Percentiles rank a stretch among this genome's conserved stretches.
phyloP scores from a whole-genome alignment of 2,329 filamentous ascomycete genomes.

The Pseudophaeomoniella oleicola region DNA sequence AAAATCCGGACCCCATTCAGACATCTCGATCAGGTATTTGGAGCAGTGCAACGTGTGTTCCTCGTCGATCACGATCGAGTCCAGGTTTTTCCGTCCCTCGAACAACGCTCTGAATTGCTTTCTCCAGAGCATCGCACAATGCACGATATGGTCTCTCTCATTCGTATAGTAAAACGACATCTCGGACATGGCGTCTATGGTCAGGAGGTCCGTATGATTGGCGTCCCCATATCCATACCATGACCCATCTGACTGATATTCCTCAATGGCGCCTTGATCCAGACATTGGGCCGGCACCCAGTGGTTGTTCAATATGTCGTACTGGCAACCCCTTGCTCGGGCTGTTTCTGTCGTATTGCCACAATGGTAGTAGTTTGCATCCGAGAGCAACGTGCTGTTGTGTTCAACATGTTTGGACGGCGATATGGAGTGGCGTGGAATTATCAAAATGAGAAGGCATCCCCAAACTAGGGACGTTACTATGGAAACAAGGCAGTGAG shows the following conservation, averaged over 20 bases:
- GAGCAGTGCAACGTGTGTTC: slow-evolving; percentile 2
- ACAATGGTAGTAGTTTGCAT: not conserved
- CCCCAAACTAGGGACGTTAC: not conserved
- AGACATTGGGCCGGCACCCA: not conserved
- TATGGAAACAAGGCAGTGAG: not conserved
- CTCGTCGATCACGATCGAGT: not conserved
- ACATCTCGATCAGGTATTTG: slow-evolving; percentile 1
- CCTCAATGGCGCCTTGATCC: slow-evolving; percentile 1
- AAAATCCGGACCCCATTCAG: not conserved
- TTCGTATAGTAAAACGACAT: slow-evolving; percentile 1
- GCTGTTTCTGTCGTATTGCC: not conserved
- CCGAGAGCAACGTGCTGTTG: not conserved
- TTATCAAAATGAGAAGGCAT: not conserved
- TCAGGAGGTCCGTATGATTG: not conserved
- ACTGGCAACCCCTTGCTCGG: not conserved
- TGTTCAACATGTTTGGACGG: not conserved
- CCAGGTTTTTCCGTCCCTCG: slow-evolving; percentile 1
- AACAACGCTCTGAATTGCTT: slow-evolving; percentile 2
- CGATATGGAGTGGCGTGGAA: not conserved
- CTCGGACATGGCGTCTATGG: slow-evolving; percentile 2
- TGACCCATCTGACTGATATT: slow-evolving; percentile 1
- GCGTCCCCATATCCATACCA: slow-evolving; percentile 1
- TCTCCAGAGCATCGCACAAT: slow-evolving; percentile 3
- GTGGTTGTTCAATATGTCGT: not conserved
- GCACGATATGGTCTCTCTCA: slow-evolving; percentile 1